phyloP scores from a whole-genome alignment of 768 basidiomycete genomes.

The Lactarius indigo region DNA sequence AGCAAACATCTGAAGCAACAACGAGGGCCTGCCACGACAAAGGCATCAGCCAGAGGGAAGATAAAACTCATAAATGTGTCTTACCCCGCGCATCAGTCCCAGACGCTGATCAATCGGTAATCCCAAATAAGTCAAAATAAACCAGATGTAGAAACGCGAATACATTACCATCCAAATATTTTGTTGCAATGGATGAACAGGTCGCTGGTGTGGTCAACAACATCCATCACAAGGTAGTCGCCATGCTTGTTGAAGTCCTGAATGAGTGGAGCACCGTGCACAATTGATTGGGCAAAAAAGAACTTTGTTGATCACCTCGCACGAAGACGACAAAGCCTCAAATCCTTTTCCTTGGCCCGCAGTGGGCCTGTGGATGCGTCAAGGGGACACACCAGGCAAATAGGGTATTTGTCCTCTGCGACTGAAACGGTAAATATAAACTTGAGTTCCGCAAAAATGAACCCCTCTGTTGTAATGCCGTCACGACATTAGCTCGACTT shows the following conservation, averaged over 20 bases:
- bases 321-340: conserved; percentile 27
- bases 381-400: too few species aligned
- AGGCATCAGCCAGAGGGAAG: too few species aligned
- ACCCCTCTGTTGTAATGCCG: conserved; percentile 19
- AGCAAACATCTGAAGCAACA: too few species aligned
- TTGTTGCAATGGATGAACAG: not conserved
- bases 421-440: conserved; percentile 29
- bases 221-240: conserved; percentile 32
- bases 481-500: too few species aligned
- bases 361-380: conserved; percentile 15
- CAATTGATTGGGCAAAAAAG: conserved; percentile 29
- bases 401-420: not conserved
- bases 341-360: conserved; percentile 24
- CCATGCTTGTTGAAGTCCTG: conserved; percentile 25
- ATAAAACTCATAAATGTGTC: too few species aligned
- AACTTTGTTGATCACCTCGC: too few species aligned
- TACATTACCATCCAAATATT: too few species aligned
- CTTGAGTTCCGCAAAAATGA: conserved; percentile 27
- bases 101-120: too few species aligned
- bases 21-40: too few species aligned
- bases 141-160: too few species aligned
- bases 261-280: conserved; percentile 31
- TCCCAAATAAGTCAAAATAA: too few species aligned
- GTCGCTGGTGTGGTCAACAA: conserved; percentile 25
- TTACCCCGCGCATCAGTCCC: too few species aligned